Evolutionary conservation across 176 grass and related monocot species (phyloP), one percentile per base, ranked within the genome.

Genomic region (Avena atlantica): DNA sequence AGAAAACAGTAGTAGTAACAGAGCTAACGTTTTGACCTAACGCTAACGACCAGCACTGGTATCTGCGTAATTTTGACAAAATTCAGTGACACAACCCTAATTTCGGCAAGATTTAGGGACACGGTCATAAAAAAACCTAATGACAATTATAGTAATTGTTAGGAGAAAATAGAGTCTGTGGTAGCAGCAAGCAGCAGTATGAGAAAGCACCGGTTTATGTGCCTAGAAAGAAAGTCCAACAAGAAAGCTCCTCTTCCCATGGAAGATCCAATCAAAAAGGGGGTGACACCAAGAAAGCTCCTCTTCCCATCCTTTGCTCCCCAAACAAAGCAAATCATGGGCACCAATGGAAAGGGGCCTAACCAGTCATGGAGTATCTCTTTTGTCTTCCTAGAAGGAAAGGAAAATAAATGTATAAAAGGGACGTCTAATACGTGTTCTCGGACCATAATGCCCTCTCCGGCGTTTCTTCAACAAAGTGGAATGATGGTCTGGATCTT

Each of bases 401-500:
- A 50, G 9, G 24, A 14, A 73, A 19, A 7, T 24, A 51, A 19
- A 27, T 3, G 20, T 7, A 62, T 6, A 44, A 71, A 12, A 34
- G 4, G 36, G 19, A 1, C 21, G 40, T 25, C 40, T 42, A 42
- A 8, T 42, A 2, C 21, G 27, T 57, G 78, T 69, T 68, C 16
- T 73, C 71, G 52, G 59, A 78, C 76, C 50, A 17, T 81, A 78
- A 72, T 66, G 73, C 68, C 58, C 19, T 10, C 40, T 10, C 40
- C 14, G 4, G 4, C 27, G 17, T 61, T 40, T 79, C 55, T 86
- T 83, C 31, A 89, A 83, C 63, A 44, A 86, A 83, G 90, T 61
- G 86, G 78, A 79, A 72, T 79, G 80, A 90, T 87, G 80, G 45
- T 12, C 31, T 20, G 21, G 34, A 58, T 45, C 65, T 73, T 87